Conservation (phyloP, 805 yeast species). For the Priceomyces castillae region DNA sequence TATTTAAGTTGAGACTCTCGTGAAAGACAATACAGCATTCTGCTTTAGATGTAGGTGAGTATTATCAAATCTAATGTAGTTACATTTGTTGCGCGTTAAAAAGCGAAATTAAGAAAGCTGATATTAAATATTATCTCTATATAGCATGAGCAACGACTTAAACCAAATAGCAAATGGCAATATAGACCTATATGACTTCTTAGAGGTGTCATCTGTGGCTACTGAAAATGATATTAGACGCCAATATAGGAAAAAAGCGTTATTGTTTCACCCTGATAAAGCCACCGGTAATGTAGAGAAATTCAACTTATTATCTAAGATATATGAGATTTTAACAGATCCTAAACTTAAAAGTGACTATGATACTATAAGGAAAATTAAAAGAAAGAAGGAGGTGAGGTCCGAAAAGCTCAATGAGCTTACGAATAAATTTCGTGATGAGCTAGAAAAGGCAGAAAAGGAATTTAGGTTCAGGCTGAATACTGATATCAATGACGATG, state of each 20-base stretch:
- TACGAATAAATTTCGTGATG: slow-evolving; percentile 27
- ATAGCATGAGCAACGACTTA: slow-evolving; percentile 10
- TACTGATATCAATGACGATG: slow-evolving; percentile 6
- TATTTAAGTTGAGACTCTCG: background rate
- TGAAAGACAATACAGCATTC: too few species aligned
- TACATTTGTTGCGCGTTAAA: too few species aligned
- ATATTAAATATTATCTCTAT: too few species aligned
- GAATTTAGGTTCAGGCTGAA: slow-evolving; percentile 12
- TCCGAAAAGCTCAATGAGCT: slow-evolving; percentile 17
- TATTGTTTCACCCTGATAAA: slow-evolving; percentile 42
- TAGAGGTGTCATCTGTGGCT: slow-evolving; percentile 23
- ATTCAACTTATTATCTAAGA: slow-evolving; percentile 30
- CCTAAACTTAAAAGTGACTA: slow-evolving; percentile 25
- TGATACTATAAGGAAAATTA: slow-evolving; percentile 24
- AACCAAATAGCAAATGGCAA: slow-evolving; percentile 20
- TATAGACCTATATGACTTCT: slow-evolving; percentile 26
- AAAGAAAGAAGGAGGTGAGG: slow-evolving; percentile 10
- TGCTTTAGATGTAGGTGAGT: too few species aligned
- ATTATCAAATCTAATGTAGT: too few species aligned
- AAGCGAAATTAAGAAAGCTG: too few species aligned
- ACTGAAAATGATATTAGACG: slow-evolving; percentile 21
- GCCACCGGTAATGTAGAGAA: slow-evolving; percentile 26
- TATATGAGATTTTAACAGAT: slow-evolving; percentile 31
- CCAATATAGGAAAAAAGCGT: slow-evolving; percentile 34
- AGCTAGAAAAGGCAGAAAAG: slow-evolving; percentile 24